phyloP scores from a whole-genome alignment of 176 grass and related monocot genomes.

The Rhynchospora breviuscula region DNA sequence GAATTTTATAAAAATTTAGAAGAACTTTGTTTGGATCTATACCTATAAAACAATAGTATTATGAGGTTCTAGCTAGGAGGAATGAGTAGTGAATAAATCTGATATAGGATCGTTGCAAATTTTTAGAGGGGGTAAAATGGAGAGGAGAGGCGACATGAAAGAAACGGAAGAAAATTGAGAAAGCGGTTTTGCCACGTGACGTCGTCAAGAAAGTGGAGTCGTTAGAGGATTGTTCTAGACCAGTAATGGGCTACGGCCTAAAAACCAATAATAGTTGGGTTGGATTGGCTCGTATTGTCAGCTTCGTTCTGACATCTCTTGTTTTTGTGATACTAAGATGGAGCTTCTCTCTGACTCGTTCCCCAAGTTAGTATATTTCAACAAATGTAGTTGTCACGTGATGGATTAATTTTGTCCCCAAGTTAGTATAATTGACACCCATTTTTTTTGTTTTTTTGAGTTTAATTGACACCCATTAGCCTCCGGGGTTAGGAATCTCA shows the following conservation, averaged over 20 bases:
- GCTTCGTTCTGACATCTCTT: not conserved
- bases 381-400: not conserved
- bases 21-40: too few relatives aligned
- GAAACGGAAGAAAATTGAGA: not conserved
- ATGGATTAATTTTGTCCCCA: not conserved
- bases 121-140: not conserved
- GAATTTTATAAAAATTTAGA: too few relatives aligned
- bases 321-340: too few relatives aligned
- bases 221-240: not conserved
- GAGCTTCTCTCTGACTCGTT: not conserved
- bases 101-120: not conserved
- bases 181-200: not conserved
- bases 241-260: not conserved
- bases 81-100: too few relatives aligned
- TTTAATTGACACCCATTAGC: not conserved
- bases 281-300: slow-evolving; percentile 5
- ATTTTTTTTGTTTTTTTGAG: too few relatives aligned
- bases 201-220: not conserved
- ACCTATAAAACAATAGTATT: too few relatives aligned
- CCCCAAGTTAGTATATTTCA: not conserved
- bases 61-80: too few relatives aligned
- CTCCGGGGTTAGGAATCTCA: not conserved
- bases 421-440: not conserved
- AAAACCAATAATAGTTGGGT: not conserved
- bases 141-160: not conserved